phyloP scores from a whole-genome alignment of 1,139 yeast species.

The Yamadazyma sp. region DNA sequence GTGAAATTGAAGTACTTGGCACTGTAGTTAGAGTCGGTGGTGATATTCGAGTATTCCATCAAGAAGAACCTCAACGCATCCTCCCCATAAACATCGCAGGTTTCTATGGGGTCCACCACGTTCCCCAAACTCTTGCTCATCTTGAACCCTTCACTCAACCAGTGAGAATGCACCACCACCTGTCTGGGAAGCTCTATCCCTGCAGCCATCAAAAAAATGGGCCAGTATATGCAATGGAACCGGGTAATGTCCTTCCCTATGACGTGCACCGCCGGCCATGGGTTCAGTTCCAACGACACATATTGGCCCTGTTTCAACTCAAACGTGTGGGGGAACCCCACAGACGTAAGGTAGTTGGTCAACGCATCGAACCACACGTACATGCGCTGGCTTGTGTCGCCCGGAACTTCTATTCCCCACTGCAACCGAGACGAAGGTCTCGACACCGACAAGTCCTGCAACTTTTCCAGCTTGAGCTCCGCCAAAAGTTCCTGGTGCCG shows the following conservation, averaged over 20 bases:
- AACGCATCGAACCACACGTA: constrained; percentile 99
- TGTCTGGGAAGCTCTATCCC: constrained; percentile 66
- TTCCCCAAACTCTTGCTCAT: constrained; percentile 95
- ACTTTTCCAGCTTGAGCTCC: constrained; percentile 50
- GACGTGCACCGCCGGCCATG: constrained; percentile 74
- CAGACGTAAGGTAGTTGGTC: constrained; percentile 75
- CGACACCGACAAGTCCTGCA: constrained; percentile 78
- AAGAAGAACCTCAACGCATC: constrained; percentile 79
- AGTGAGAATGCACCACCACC: constrained; percentile 88
- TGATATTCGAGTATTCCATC: constrained; percentile 72
- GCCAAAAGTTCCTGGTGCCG: constrained; percentile 56
- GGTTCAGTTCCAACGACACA: constrained; percentile 8
- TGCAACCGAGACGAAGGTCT: constrained; percentile 73
- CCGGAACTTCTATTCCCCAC: constrained; percentile 94
- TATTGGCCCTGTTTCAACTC: constrained; percentile 4
- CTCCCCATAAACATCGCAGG: constrained; percentile 60
- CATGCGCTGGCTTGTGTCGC: constrained; percentile 72
- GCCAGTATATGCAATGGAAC: constrained; percentile 95
- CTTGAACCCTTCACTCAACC: constrained; percentile 86
- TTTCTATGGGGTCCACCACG: constrained; percentile 86
- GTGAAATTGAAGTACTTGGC: constrained; percentile 55
- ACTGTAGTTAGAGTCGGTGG: constrained; percentile 76
- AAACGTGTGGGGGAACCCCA: constrained; percentile 53
- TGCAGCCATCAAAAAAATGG: constrained; percentile 85
- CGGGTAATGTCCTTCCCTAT: constrained; percentile 89